A percentile compares a stretch with the other conserved stretches of the same genome.
Conservation (phyloP, 192 early-diverging fungal genomes). For the Coemansia sp. region DNA sequence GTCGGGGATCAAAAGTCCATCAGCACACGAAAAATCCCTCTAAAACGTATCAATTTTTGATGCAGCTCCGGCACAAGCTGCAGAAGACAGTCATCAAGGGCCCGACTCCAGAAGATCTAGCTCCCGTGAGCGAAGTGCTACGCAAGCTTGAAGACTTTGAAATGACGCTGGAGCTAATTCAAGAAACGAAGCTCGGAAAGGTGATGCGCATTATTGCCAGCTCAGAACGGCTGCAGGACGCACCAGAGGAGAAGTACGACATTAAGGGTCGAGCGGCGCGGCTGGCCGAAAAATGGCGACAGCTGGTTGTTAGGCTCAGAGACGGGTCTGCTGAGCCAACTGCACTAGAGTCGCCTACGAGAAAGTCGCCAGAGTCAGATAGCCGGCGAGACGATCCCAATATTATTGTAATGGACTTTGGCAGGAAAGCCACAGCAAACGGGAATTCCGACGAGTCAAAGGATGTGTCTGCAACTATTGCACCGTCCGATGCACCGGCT, state of each 20-base stretch:
- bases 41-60: slow-evolving; percentile 41
- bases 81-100: slow-evolving; percentile 55
- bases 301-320: slow-evolving; percentile 34
- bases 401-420: background rate
- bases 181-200: slow-evolving; percentile 54
- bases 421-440: background rate
- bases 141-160: slow-evolving; percentile 49
- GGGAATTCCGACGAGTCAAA: background rate
- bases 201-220: slow-evolving; percentile 51
- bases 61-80: slow-evolving; percentile 53
- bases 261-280: slow-evolving; percentile 48
- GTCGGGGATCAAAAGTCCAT: slow-evolving; percentile 29
- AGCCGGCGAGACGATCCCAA: slow-evolving; percentile 5
- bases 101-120: slow-evolving; percentile 32
- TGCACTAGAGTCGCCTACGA: slow-evolving; percentile 33
- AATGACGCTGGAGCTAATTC: slow-evolving; percentile 50
- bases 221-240: slow-evolving; percentile 31
- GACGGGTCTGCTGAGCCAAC: slow-evolving; percentile 32
- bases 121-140: slow-evolving; percentile 41
- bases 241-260: slow-evolving; percentile 42
- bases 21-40: slow-evolving; percentile 27
- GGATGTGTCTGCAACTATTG: background rate
- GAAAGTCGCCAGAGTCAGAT: slow-evolving; percentile 14
- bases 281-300: slow-evolving; percentile 49
- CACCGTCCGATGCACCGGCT: background rate